A percentile compares a stretch with the other conserved stretches of the same genome.
Evolutionary conservation across 2,329 filamentous ascomycete species (phyloP).

Genomic region (Phyllosticta paracitricarpa): DNA sequence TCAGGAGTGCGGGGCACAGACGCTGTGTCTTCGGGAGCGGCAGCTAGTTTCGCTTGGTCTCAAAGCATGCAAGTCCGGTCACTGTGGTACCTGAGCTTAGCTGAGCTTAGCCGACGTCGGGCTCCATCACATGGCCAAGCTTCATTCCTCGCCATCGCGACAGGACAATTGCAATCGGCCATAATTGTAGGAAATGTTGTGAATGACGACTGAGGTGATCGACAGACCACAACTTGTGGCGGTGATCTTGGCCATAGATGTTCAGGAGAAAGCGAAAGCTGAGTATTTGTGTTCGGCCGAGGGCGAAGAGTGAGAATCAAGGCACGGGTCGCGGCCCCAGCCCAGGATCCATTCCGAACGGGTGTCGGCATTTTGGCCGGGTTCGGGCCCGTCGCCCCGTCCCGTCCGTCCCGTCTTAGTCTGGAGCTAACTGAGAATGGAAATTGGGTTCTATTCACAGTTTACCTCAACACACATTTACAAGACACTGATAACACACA

Average conservation of each 20-base stretch:
- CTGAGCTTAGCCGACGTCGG: not conserved
- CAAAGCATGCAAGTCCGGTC: not conserved
- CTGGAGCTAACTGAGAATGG: too few relatives aligned
- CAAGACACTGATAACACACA: not conserved
- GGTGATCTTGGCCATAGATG: not conserved
- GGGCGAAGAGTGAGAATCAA: not conserved
- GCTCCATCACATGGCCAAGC: not conserved
- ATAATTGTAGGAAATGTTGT: not conserved
- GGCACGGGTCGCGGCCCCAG: too few relatives aligned
- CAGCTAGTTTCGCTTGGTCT: not conserved
- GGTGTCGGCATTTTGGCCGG: too few relatives aligned
- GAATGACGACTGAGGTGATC: not conserved
- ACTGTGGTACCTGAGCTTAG: not conserved
- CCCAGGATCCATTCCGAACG: too few relatives aligned
- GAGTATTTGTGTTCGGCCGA: not conserved
- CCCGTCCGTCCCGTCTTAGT: too few relatives aligned
- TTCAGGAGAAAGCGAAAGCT: not conserved
- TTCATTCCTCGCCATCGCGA: not conserved
- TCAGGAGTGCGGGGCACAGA: not conserved
- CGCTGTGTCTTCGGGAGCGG: not conserved
- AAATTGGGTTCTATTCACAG: too few relatives aligned
- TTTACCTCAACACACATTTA: too few relatives aligned
- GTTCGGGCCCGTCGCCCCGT: too few relatives aligned
- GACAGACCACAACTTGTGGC: not conserved
- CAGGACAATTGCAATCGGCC: not conserved